Base-by-base conservation (phyloP, 2,329 filamentous ascomycete genomes). In the Stagonosporopsis vannaccii region DNA sequence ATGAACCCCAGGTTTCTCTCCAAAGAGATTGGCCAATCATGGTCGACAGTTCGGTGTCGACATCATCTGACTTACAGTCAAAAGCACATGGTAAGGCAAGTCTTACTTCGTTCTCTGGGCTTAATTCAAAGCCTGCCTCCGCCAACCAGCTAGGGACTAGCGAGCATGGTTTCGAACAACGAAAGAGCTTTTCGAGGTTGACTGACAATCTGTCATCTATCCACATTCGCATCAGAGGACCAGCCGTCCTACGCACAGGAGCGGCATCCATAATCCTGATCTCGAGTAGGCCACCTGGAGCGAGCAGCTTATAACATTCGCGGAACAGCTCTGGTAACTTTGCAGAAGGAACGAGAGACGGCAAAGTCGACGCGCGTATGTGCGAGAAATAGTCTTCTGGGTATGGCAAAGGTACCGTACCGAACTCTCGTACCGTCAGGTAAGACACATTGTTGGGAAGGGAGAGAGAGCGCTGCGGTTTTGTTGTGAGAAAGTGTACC, bases 261-360 rank as follows among this genome's bases (percentile, higher is more conserved):
- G 83, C 76, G 0, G 88, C 85, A 54, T 90, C 86, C 60, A 90
- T 84, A 17, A 90, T 74, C 0, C 83, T 82, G 15, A 90, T 73
- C 56, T 87, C 82, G 12, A 90, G 71, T 19, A 79, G 76, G 1
- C 87, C 87, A 0, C 81, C 80, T 0, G 81, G 79, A 3, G 79
- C 76, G 2, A 90, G 79, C 28, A 83, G 81, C 22, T 81, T 81
- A 66, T 84, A 78, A 60, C 88, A 83, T 58, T 84, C 83, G 49
- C 78, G 78, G 15, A 90, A 79, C 1, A 89, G 73, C 2, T 74
- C 71, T 0, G 84, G 84, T 0, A 90, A 80, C 12, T 86, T 84
- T 0, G 82, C 76, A 0, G 84, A 83, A 0, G 85, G 77, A 28
- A 88, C 80, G 1, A 85, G 66, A 0, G 84, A 80, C 0, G 87